Evolutionary conservation across 106 monocot species (phyloP), one percentile per base, ranked within the genome.

Genomic region (Iris macrosiphon): DNA sequence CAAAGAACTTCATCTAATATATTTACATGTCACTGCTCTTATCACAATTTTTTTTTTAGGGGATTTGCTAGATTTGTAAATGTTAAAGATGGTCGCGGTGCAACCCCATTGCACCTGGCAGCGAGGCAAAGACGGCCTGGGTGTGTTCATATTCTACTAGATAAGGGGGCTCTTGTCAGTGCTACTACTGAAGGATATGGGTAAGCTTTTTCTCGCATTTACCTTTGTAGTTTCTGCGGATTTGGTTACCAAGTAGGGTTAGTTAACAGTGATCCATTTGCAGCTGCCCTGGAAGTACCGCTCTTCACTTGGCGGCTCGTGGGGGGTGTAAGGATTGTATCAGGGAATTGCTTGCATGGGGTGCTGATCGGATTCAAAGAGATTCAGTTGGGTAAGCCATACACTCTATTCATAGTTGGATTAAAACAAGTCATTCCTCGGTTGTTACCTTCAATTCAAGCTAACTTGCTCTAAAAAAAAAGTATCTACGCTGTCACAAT

Each of bases 11-110:
- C n/a, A n/a, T n/a, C n/a, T n/a, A n/a, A n/a, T n/a, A n/a, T n/a
- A n/a, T n/a, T n/a, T n/a, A n/a, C n/a, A n/a, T n/a, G n/a, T 29
- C 7, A 7, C 17, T 53, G 12, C 0, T 3, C 53, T 1, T n/a
- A n/a, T n/a, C n/a, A n/a, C n/a, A n/a, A n/a, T n/a, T 32, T 17
- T 64, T 8, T 7, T 40, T 30, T 12, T 57, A 98, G 96, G 96
- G 96, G 96, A 62, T 98, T 83, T 43, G 77, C 83, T n/a, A 44
- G 96, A 59, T 98, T 87, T 71, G 90, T 98, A 15, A 98, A 90
- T 68, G 82, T 98, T 12, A 90, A 64, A 66, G 91, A 91, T 67
- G 79, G 52, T 39, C 57, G 67, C n/a, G 91, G 91, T 6, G 91
- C 78, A n/a, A 91, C 98, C 2, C 87, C 98, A 23, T 65, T 99